Evolutionary conservation across 352 stramenopile genomes (phyloP), one percentile per base, ranked within the genome.

Genomic region (Pythium phragmitis): DNA sequence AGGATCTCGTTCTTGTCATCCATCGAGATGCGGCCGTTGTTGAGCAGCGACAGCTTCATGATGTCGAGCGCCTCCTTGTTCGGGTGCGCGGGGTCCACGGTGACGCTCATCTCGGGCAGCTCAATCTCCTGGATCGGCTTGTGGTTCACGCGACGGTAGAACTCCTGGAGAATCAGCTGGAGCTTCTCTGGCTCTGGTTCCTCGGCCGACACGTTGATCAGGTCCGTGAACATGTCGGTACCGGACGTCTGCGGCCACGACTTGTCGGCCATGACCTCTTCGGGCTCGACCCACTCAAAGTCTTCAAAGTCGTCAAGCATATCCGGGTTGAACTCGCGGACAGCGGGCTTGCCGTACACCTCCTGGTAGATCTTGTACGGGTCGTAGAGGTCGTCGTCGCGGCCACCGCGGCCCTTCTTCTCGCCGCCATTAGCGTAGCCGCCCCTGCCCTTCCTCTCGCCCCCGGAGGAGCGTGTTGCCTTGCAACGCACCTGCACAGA

Each of bases 1-100:
- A 96, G 72, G 75, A 96, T 83, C 67, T 96, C 78, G 67, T 96
- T 85, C 82, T 96, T 96, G 79, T 94, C 87, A 65, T 91, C 87
- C 83, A 96, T 92, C 51, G 75, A 80, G 59, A 96, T 86, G 60
- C 84, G 87, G 46, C 87, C 87, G 67, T 96, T 96, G 77, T 96
- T 96, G 61, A 92, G 74, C 65, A 96, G 77, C 57, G 87, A 91
- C 41, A 92, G 75, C 79, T 94, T 93, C 87, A 96, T 96, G 72
- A 94, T 88, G 73, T 91, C 83, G 8, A 96, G 75, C 23, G 85
- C 85, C 23, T 93, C 81, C 70, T 78, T 80, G 71, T 96, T 86
- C 36, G 82, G 79, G 69, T 96, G 68, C 39, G 88, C 76, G 14
- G 70, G 68, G 7, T 82, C 72, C 53, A 96, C 80, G 37, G 76